Percentiles rank a stretch among this genome's conserved stretches.
These are phyloP conservation scores for Rosa chinensis DNA, from an alignment of 306 rosid genomes.

Conservation along the genomic window DNA sequence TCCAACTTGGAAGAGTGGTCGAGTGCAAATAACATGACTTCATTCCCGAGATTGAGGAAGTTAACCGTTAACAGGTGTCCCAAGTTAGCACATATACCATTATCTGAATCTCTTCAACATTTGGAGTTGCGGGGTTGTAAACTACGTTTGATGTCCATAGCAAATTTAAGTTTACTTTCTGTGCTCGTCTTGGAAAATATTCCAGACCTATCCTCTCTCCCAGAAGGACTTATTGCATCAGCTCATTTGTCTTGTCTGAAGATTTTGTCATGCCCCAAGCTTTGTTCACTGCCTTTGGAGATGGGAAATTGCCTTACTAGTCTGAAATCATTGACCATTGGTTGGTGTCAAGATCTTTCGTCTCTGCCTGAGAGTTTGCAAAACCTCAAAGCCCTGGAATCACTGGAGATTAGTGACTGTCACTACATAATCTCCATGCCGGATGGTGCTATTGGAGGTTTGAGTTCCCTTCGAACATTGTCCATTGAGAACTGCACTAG, in stretches of 20 bases:
- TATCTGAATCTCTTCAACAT: neutral
- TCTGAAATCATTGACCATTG: neutral
- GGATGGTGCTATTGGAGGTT: neutral
- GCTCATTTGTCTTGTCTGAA: neutral
- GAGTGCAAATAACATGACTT: neutral
- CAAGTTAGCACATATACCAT: neutral
- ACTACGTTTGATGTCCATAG: neutral
- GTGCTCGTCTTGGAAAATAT: conserved; percentile 2
- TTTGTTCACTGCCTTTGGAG: neutral
- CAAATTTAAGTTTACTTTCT: neutral
- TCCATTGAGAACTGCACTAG: neutral
- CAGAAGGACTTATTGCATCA: neutral
- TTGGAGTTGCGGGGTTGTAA: conserved; percentile 5
- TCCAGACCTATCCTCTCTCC: neutral
- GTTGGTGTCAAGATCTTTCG: neutral
- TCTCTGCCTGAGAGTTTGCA: neutral
- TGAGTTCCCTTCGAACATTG: neutral
- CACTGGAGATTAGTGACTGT: conserved; percentile 12
- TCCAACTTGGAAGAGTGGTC: conserved; percentile 13
- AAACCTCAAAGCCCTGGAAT: neutral
- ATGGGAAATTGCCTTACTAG: neutral
- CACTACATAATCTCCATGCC: neutral
- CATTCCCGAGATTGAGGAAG: neutral
- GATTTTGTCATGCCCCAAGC: neutral
- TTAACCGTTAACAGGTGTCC: neutral